These are phyloP conservation scores for Pyrenophora graminea DNA, from an alignment of 2,329 filamentous ascomycete genomes.

Conservation along the genomic window DNA sequence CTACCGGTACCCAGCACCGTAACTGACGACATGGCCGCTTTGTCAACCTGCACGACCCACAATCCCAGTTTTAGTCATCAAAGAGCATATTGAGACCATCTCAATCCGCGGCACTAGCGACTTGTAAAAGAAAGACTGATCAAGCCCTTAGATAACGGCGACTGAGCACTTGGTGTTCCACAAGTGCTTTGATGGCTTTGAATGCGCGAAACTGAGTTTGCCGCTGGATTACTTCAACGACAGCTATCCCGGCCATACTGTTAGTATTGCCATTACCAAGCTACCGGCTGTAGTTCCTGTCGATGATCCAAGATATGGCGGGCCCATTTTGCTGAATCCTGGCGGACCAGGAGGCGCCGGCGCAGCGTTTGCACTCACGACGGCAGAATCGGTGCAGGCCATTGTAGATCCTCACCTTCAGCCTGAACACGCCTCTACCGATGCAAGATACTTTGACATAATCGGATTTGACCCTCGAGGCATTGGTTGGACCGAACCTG, in stretches of 20 bases:
- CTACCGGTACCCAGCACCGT: not conserved
- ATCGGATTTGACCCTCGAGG: conserved; percentile 53
- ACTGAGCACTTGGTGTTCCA: conserved; percentile 36
- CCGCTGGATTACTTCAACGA: conserved; percentile 47
- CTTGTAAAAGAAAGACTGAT: conserved; percentile 16
- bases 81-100: not conserved
- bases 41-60: not conserved
- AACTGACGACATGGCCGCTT: not conserved
- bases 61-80: not conserved
- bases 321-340: conserved; percentile 50
- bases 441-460: conserved; percentile 49
- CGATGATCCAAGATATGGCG: conserved; percentile 46
- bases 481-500: conserved; percentile 44
- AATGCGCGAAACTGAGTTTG: conserved; percentile 43
- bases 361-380: conserved; percentile 32
- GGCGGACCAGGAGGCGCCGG: conserved; percentile 52
- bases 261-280: conserved; percentile 41
- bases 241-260: conserved; percentile 31
- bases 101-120: not conserved
- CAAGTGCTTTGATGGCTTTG: conserved; percentile 36
- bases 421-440: conserved; percentile 9
- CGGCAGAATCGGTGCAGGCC: conserved; percentile 31
- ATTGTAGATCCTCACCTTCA: conserved; percentile 34
- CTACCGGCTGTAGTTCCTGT: conserved; percentile 42
- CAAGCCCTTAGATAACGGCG: conserved; percentile 26